Base-by-base conservation (phyloP, 306 rosid species). In the Sechiopsis laciniata region DNA sequence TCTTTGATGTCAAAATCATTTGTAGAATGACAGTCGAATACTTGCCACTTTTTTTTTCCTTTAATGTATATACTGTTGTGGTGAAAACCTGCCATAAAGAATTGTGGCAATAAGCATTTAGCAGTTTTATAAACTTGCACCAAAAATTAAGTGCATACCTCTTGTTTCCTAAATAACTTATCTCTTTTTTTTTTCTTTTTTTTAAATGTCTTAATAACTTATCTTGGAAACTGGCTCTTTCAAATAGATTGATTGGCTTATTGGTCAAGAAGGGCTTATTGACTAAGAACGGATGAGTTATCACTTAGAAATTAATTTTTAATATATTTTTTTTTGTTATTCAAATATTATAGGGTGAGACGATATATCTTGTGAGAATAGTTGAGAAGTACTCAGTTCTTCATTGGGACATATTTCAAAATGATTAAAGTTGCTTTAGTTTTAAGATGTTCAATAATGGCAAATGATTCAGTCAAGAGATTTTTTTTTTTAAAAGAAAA, bases 81-180 rank as follows among this genome's bases (percentile, higher is more conserved):
- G 17, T 42, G 37, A 21, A 45, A 67, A 46, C 35, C 17, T 46
- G 72, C 67, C 8, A 19, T 45, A 20, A 11, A 66, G 8, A 42
- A 19, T 66, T 66, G 11, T 17, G 9, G 72, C 55, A 66, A 66
- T 66, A 66, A 42, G 72, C 55, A 19, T 66, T 66, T 66, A 14
- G 26, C 14, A n/a, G 19, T 1, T 65, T 32, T 65, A 65, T 65
- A 66, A 6, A 42, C 35, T 1, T 9, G n/a, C 32, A 42, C 8
- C 5, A 17, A 17, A 42, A 19, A 10, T 42, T 19, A 19, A 45
- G 15, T 66, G n/a, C 4, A 42, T 1, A 8, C 52, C 16, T 3
- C 42, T 8, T 42, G 12, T 11, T 42, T 42, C 17, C 71, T 65
- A 22, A 65, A 40, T 11, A 65, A 17, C 50, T 16, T 10, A 17